Percentiles rank a stretch among this genome's conserved stretches.
phyloP scores from a whole-genome alignment of 225 moss, liverwort and hornwort species.

The Climacium dendroides region DNA sequence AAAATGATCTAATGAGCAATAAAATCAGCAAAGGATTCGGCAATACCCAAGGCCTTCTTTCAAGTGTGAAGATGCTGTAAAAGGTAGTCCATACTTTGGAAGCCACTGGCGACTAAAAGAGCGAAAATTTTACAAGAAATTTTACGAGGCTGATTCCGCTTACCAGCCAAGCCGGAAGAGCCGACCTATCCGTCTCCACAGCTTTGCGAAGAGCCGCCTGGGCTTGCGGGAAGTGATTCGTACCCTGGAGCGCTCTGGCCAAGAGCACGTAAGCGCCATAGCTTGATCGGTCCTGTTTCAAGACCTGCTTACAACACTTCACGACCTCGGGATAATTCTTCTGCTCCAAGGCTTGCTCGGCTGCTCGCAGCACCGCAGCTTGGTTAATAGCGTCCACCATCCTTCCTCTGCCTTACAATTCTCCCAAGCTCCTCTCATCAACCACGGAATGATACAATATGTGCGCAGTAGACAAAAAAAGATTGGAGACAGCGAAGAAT shows the following conservation, averaged over 20 bases:
- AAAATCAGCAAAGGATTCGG: neutral
- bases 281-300: slow-evolving; percentile 78
- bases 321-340: slow-evolving; percentile 65
- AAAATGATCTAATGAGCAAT: neutral
- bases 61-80: neutral
- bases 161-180: slow-evolving; percentile 96
- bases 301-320: slow-evolving; percentile 69
- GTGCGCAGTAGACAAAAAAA: too few relatives aligned
- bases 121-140: neutral
- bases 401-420: neutral
- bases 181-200: slow-evolving; percentile 43
- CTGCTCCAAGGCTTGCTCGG: slow-evolving; percentile 60
- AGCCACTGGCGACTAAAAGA: neutral
- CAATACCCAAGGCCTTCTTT: neutral
- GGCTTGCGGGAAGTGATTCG: slow-evolving; percentile 69
- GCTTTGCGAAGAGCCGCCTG: slow-evolving; percentile 76
- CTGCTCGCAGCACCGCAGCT: slow-evolving; percentile 40
- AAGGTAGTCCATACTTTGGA: neutral
- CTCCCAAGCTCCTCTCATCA: neutral
- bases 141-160: neutral
- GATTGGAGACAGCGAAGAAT: neutral
- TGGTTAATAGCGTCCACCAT: slow-evolving; percentile 9
- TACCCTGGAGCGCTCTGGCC: slow-evolving; percentile 70
- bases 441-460: neutral
- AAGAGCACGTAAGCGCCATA: slow-evolving; percentile 84